Evolutionary conservation across 495 filamentous ascomycete species (phyloP), one percentile per base, ranked within the genome.

Genomic region (Physcia stellaris): DNA sequence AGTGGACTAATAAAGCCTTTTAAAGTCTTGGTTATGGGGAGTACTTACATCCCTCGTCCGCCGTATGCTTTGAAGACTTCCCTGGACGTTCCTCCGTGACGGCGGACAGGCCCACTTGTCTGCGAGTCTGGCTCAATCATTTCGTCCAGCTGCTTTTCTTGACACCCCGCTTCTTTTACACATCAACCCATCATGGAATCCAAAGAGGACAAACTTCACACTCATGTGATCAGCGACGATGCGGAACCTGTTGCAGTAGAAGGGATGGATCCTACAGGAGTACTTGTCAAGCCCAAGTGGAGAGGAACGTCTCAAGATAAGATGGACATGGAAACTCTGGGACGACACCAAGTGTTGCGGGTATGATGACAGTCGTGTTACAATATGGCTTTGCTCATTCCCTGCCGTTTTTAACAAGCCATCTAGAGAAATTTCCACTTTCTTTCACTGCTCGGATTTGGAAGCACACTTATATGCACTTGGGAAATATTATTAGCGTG

Each of bases 401-500:
- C 3, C 20, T 21, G 1, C 4, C 6, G 3, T 35, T n/a, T 4
- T 1, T 6, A n/a, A 16, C 13, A 35, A 18, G 6, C 5, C 3
- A 21, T 13, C n/a, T 21, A 66, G 63, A 53, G 62, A 40, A 65
- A 65, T 32, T 67, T 67, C 46, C 49, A 56, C 40, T 65, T 64
- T 34, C 49, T 64, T 6, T 64, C 60, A 2, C 62, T 67, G 37
- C 43, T 67, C 17, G 62, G 62, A 1, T 67, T 67, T n/a, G 36
- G 19, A 10, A 29, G 35, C 18, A 37, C 32, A 13, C 17, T 46
- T 10, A 39, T 35, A 32, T 51, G 52, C 35, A 65, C 63, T 30
- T 67, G 62, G 63, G 63, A 67, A 42, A 60, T 62, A 16, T 56
- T 65, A 23, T 47, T 68, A 32, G 59, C 62, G 63, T 68, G 40